Percentiles rank a stretch among this genome's conserved stretches.
phyloP scores from a whole-genome alignment of 345 rosid species.

The Arabis hirsuta region DNA sequence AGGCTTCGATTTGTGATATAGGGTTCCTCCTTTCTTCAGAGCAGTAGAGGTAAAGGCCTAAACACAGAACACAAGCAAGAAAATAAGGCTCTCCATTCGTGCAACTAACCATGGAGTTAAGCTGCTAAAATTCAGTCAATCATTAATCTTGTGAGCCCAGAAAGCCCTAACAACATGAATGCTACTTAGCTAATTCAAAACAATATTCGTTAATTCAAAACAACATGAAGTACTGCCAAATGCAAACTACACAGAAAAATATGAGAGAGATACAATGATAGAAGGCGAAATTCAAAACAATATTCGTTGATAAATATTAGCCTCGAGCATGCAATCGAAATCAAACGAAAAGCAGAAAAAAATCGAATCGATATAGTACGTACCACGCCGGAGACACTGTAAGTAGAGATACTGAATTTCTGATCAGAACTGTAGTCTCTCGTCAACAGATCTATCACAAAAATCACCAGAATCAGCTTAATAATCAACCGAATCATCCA shows the following conservation, averaged over 20 bases:
- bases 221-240: background rate
- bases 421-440: constrained; percentile 81
- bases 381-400: constrained; percentile 80
- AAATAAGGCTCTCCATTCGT: background rate
- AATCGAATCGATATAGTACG: constrained; percentile 11
- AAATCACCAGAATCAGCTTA: background rate
- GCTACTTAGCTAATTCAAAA: background rate
- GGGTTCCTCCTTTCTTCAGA: constrained; percentile 66
- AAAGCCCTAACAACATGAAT: background rate
- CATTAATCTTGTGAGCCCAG: background rate
- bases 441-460: constrained; percentile 75
- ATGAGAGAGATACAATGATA: no score
- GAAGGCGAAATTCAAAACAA: background rate
- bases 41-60: constrained; percentile 88
- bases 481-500: constrained; percentile 7
- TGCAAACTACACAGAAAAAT: background rate
- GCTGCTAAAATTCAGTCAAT: constrained; percentile 1
- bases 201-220: no score
- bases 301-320: background rate
- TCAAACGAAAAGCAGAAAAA: background rate
- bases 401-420: constrained; percentile 73
- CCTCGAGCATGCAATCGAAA: background rate
- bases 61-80: constrained; percentile 15
- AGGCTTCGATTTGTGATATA: background rate
- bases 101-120: background rate